Percentiles rank a stretch among this genome's conserved stretches.
These are phyloP conservation scores for Diutina rugosa DNA, from an alignment of 1,139 yeast species.

Conservation along the genomic window DNA sequence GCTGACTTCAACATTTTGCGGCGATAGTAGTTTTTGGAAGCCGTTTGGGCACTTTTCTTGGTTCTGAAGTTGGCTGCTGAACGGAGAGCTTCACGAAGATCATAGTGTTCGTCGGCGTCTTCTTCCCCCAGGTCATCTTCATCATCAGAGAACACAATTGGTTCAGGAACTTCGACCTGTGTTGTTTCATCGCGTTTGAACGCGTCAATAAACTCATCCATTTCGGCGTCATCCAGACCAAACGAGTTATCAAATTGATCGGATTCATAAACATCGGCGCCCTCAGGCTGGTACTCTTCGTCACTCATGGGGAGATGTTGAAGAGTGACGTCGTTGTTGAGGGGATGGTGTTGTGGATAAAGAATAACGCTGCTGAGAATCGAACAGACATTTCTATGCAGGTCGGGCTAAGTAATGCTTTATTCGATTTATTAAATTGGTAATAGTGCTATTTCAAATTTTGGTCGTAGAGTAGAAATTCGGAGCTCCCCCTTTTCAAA, in stretches of 20 bases:
- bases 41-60: slow-evolving; percentile 24
- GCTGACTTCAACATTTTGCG: slow-evolving; percentile 23
- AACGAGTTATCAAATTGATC: background rate
- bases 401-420: background rate
- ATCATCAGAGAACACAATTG: slow-evolving; percentile 9
- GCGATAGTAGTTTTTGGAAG: slow-evolving; percentile 19
- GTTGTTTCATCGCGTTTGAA: background rate
- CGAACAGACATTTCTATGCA: background rate
- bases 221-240: background rate
- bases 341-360: background rate
- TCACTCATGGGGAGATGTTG: background rate
- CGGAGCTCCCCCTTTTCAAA: background rate
- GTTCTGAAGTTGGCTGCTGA: slow-evolving; percentile 50
- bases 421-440: no score
- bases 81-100: slow-evolving; percentile 44
- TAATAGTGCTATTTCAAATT: no score
- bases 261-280: background rate
- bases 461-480: no score
- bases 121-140: slow-evolving; percentile 28
- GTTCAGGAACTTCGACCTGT: slow-evolving; percentile 3
- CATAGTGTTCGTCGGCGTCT: slow-evolving; percentile 23
- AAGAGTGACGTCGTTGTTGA: background rate
- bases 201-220: background rate
- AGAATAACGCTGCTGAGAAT: background rate
- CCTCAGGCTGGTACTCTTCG: background rate